Conservation (phyloP, 257 asterid genomes). For the Solanum paucissectum region DNA sequence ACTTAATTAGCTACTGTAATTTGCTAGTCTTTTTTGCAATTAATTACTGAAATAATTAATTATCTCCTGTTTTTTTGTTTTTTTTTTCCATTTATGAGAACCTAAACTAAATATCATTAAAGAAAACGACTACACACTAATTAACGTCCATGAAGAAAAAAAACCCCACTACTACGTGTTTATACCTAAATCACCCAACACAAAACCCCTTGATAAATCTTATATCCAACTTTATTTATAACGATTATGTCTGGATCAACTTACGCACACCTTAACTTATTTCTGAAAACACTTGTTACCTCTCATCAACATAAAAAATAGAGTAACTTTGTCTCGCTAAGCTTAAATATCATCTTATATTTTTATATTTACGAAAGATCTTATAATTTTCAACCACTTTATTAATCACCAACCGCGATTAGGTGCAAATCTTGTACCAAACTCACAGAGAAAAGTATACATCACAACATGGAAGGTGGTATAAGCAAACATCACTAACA, state of each 20-base stretch:
- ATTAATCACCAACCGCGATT: not conserved
- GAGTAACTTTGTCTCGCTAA: accelerated
- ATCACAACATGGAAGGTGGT: not conserved
- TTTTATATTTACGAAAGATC: not conserved
- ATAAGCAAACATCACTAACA: not conserved
- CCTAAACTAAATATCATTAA: not conserved
- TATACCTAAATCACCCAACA: not conserved
- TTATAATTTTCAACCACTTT: not conserved
- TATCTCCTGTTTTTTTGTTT: no score
- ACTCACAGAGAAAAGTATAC: not conserved
- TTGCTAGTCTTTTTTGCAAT: not conserved
- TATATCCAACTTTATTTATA: not conserved
- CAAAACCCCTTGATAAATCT: not conserved
- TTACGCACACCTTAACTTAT: not conserved
- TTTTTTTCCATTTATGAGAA: not conserved
- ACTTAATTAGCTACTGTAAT: no score
- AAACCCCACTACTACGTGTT: not conserved
- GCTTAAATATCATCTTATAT: not conserved
- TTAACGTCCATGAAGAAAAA: not conserved
- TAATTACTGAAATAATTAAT: not conserved
- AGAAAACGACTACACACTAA: not conserved
- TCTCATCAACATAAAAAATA: not conserved
- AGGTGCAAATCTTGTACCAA: not conserved
- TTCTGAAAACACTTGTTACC: not conserved
- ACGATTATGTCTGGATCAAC: accelerated